phyloP scores from a whole-genome alignment of 768 basidiomycete species.

The Suillus brevipes region DNA sequence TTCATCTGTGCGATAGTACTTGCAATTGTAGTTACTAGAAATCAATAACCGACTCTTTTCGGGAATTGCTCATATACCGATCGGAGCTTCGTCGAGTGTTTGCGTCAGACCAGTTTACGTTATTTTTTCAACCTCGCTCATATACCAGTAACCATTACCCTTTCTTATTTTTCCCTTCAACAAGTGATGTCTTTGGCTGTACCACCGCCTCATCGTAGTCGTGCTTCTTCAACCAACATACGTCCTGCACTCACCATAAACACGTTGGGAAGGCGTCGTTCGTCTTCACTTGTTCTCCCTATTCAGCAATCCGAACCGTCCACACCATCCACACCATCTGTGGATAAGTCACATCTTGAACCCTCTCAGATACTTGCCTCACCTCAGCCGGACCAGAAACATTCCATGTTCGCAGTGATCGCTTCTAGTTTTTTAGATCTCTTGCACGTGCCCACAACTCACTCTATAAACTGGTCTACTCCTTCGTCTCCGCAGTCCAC shows the following conservation, averaged over 20 bases:
- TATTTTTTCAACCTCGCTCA: not conserved
- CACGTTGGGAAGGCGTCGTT: constrained; percentile 57
- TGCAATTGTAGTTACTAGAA: not conserved
- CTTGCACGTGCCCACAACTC: constrained; percentile 47
- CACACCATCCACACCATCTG: constrained; percentile 11
- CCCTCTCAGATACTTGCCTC: constrained; percentile 10
- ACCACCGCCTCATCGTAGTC: constrained; percentile 49
- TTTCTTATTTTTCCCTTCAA: not conserved
- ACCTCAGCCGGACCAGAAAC: constrained; percentile 18
- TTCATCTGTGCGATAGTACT: not conserved
- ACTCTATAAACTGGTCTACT: constrained; percentile 41
- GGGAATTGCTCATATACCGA: constrained; percentile 6
- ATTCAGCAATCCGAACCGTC: constrained; percentile 21
- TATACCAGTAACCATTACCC: not conserved
- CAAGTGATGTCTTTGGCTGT: constrained; percentile 34
- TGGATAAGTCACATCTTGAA: constrained; percentile 1
- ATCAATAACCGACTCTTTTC: not conserved
- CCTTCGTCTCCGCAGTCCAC: constrained; percentile 46
- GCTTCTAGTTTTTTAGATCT: constrained; percentile 53
- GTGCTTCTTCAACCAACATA: constrained; percentile 61
- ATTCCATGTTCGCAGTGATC: constrained; percentile 53
- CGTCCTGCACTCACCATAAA: constrained; percentile 50
- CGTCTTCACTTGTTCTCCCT: constrained; percentile 46
- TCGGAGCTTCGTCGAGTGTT: not conserved
- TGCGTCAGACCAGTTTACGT: constrained; percentile 1